Evolutionary conservation across 2,329 filamentous ascomycete species (phyloP).

Genomic region (Pseudogymnoascus sp.): DNA sequence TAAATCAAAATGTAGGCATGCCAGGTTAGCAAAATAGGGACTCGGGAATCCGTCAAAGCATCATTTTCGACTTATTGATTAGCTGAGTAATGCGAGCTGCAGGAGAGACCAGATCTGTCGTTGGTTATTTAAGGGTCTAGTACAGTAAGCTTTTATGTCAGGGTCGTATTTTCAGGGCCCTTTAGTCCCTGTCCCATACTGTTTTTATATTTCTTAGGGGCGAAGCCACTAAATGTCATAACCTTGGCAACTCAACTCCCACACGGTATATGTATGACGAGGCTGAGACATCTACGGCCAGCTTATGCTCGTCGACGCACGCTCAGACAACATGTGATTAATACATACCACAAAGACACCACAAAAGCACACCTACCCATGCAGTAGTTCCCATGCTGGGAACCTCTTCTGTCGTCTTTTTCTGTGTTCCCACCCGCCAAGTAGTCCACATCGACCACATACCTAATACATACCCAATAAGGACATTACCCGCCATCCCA

Average conservation of each 20-base stretch:
- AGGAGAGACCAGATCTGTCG: not conserved
- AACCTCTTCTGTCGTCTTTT: not conserved
- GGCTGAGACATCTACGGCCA: not conserved
- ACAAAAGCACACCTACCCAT: not conserved
- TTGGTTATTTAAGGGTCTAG: not conserved
- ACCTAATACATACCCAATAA: not conserved
- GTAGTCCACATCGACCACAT: not conserved
- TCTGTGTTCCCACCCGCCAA: not conserved
- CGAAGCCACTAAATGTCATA: not conserved
- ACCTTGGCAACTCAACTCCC: not conserved
- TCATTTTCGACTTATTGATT: not conserved
- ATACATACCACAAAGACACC: not conserved
- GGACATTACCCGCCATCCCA: not conserved
- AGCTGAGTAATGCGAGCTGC: not conserved
- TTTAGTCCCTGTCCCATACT: not conserved
- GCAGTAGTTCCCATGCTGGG: not conserved
- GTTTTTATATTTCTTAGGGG: not conserved
- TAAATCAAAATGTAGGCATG: not conserved
- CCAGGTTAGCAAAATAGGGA: not conserved
- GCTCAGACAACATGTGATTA: not conserved
- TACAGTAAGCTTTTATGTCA: not conserved
- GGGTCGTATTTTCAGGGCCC: not conserved
- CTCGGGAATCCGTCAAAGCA: not conserved
- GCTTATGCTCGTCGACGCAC: not conserved
- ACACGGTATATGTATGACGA: not conserved